A percentile compares a stretch with the other conserved stretches of the same genome.
Evolutionary conservation across 768 basidiomycete genomes (phyloP).

Genomic region (Macrolepiota albuminosa): DNA sequence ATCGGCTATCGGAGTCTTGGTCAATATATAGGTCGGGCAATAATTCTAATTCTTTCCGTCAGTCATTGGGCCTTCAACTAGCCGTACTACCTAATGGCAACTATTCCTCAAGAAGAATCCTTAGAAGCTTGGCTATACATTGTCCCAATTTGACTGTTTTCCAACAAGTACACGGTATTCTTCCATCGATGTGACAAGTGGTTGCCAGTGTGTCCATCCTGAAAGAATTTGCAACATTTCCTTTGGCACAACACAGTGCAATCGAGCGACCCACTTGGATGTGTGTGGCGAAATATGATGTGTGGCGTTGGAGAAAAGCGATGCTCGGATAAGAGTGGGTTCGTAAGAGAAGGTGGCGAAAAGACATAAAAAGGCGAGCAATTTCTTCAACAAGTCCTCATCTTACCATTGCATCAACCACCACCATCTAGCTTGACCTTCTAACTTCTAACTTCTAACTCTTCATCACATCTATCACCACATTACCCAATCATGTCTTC

Average conservation of each 20-base stretch:
- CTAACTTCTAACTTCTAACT: background rate
- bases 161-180: background rate
- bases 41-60: background rate
- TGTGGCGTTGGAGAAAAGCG: background rate
- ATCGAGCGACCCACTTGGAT: background rate
- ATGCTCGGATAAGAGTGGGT: conserved; percentile 2
- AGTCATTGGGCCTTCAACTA: background rate
- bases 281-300: background rate
- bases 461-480: background rate
- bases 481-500: background rate
- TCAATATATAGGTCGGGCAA: too few species aligned
- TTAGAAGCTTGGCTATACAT: background rate
- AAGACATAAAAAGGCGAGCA: conserved; percentile 4
- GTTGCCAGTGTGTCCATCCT: too few species aligned
- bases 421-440: background rate
- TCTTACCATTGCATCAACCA: conserved; percentile 3
- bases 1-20: background rate
- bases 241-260: background rate
- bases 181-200: background rate
- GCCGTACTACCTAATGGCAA: background rate
- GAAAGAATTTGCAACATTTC: too few species aligned
- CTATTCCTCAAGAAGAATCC: background rate
- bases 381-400: background rate
- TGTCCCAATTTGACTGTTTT: background rate
- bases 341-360: conserved; percentile 1